Base-by-base conservation (phyloP, 164 flowering plant species). In the Aristolochia californica region DNA sequence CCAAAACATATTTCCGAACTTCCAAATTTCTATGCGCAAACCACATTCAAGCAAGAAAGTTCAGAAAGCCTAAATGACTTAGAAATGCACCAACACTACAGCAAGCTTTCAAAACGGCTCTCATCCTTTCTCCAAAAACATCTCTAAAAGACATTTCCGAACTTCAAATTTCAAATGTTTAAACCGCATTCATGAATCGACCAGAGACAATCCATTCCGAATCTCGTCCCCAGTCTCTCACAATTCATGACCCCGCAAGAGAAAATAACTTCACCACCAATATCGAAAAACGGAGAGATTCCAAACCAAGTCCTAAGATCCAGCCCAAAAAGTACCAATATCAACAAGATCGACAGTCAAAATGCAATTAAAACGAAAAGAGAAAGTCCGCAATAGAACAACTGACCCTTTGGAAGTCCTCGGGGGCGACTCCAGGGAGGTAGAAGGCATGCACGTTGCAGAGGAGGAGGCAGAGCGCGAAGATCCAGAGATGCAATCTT, bases 381-480 rank as follows among this genome's bases (percentile, higher is more conserved):
- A 7, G 1, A 14, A 52, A 52, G 14, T 52, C 26, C 16, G 23
- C 23, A 34, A 48, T 27, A 53, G 1, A 20, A n/a, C 13, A 25
- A 45, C 59, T 55, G 28, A 85, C 94, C 82, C 76, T 78, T 8
- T 27, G 45, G 69, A 86, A 83, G 71, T 86, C 94, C 76, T 78
- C 77, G 5, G 89, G 94, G 15, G 87, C 85, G 49, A 86, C 89
- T 16, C 94, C 94, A n/a, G 89, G 89, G 43, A 86, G 85, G 64
- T 86, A 83, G 77, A 86, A 86, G 64, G 65, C 77, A 55, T 64
- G 65, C 26, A 67, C 80, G 48, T 60, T 73, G 76, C 79, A 68
- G 38, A 68, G 67, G 26, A 76, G 54, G 13, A 80, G 70, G 61
- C 75, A 55, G 55, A 76, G 21, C 38, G 66, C 21, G 40, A 55